These are phyloP conservation scores for Arctium minus DNA, from an alignment of 129 eudicot genomes.

Conservation along the genomic window DNA sequence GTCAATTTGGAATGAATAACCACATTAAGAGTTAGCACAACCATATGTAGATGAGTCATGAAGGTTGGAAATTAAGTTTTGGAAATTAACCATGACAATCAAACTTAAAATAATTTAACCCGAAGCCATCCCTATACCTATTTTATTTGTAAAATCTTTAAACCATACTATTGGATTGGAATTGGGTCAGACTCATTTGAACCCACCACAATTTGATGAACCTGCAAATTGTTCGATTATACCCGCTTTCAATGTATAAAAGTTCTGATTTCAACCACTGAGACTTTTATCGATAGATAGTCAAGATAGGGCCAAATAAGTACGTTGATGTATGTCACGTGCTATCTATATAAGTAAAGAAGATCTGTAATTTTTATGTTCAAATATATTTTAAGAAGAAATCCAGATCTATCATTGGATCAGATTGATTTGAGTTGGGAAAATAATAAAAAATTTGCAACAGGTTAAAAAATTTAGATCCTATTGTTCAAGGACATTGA, in stretches of 20 bases:
- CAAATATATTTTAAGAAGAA: too few species aligned
- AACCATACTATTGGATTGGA: neutral
- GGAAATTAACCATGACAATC: neutral
- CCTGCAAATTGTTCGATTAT: too few species aligned
- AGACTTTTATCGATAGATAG: too few species aligned
- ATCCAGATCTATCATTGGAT: neutral
- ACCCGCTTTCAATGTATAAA: neutral
- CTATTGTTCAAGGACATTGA: neutral
- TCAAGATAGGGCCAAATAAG: too few species aligned
- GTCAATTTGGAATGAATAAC: too few species aligned
- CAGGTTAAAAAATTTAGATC: neutral
- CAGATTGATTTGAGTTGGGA: too few species aligned
- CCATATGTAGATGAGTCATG: neutral
- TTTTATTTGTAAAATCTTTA: neutral
- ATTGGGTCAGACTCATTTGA: neutral
- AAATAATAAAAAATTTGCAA: neutral
- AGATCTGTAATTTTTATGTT: too few species aligned
- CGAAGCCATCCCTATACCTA: too few species aligned
- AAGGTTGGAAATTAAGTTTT: neutral
- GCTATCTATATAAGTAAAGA: too few species aligned
- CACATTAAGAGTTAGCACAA: neutral
- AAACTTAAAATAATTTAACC: neutral
- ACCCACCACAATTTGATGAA: too few species aligned
- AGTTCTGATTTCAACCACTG: too few species aligned
- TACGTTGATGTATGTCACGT: too few species aligned